These are phyloP conservation scores for Panaeolus papilionaceus DNA, from an alignment of 768 basidiomycete species.

Conservation along the genomic window DNA sequence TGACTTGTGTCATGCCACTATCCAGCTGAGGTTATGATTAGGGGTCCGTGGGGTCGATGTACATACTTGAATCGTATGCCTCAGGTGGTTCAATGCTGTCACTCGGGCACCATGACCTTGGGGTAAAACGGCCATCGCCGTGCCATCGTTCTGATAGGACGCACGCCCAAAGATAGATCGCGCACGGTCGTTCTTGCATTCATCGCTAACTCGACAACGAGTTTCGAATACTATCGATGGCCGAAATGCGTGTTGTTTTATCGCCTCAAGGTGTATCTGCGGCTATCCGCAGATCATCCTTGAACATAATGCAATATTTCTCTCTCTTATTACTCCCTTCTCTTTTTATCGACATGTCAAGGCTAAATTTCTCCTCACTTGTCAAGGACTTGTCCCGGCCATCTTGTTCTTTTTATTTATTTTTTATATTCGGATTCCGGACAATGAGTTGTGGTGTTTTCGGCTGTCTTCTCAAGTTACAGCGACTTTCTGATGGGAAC, in stretches of 20 bases:
- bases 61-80: not conserved
- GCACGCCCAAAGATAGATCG: conserved; percentile 13
- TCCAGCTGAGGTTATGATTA: not conserved
- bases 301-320: not conserved
- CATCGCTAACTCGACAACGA: conserved; percentile 13
- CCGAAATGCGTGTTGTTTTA: not conserved
- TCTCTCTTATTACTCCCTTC: not conserved
- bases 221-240: not conserved
- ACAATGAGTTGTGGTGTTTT: not conserved
- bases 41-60: not conserved
- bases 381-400: not conserved
- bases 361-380: not conserved
- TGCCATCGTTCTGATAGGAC: not conserved
- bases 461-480: conserved; percentile 10
- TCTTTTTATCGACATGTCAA: not conserved
- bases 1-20: conserved; percentile 1
- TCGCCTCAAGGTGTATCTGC: not conserved
- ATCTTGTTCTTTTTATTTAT: not conserved
- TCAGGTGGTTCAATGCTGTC: not conserved
- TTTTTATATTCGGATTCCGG: not conserved
- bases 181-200: conserved; percentile 2
- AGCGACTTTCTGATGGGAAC: conserved; percentile 12
- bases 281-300: not conserved
- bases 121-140: not conserved
- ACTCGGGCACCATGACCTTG: not conserved